Evolutionary conservation across 176 grass and related monocot species (phyloP).

Genomic region (Oryza coarctata): DNA sequence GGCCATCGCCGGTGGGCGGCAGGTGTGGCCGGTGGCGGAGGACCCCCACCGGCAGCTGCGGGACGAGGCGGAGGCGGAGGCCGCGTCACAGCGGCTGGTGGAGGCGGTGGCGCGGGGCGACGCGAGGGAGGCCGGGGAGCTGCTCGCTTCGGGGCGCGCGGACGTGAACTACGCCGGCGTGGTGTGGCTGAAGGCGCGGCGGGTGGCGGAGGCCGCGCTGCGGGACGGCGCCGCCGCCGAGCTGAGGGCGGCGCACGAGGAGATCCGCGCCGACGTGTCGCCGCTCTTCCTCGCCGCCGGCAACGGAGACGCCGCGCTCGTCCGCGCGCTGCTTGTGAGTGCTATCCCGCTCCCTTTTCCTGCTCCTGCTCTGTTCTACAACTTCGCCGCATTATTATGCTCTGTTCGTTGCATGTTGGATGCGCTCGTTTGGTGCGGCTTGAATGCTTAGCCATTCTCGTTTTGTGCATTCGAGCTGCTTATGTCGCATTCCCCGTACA

Average conservation of each 20-base stretch:
- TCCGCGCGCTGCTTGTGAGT: conserved; percentile 79
- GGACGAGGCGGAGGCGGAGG: conserved; percentile 35
- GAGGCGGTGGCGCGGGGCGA: conserved; percentile 72
- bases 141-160: conserved; percentile 55
- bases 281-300: conserved; percentile 95
- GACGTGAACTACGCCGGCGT: conserved; percentile 94
- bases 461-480: neutral
- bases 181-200: conserved; percentile 65
- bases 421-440: neutral
- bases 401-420: neutral
- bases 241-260: conserved; percentile 53
- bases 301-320: conserved; percentile 76
- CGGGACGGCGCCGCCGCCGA: conserved; percentile 71
- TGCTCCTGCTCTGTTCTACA: neutral
- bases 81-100: conserved; percentile 76
- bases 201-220: conserved; percentile 56
- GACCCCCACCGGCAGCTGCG: conserved; percentile 16
- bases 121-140: conserved; percentile 48
- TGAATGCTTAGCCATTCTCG: neutral
- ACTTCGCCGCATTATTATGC: neutral
- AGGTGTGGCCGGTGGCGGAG: conserved; percentile 73
- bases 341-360: neutral
- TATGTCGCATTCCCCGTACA: neutral
- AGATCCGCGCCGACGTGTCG: conserved; percentile 91
- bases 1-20: conserved; percentile 58